phyloP scores from a whole-genome alignment of 1,139 yeast species.

The Geotrichum phurueaensis region DNA sequence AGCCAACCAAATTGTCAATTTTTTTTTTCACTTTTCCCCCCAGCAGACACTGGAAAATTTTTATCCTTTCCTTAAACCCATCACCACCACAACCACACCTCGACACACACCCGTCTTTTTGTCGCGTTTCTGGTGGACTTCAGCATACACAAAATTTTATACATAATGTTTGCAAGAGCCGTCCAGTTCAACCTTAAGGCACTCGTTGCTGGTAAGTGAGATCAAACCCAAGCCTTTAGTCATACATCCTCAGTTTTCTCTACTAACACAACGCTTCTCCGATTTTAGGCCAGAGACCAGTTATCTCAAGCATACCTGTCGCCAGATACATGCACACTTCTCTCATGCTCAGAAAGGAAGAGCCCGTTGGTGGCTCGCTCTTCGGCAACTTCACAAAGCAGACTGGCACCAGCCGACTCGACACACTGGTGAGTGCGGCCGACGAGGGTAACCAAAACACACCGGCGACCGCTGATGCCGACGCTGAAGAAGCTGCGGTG shows the following conservation, averaged over 20 bases:
- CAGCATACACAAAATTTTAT: background rate
- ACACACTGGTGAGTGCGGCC: conserved; percentile 6
- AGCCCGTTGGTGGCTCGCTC: conserved; percentile 12
- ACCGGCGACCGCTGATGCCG: background rate
- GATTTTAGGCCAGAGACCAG: conserved; percentile 6
- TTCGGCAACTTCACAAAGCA: conserved; percentile 15
- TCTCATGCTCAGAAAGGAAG: conserved; percentile 7
- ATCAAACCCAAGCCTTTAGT: background rate
- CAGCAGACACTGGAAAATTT: background rate
- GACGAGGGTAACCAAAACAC: background rate
- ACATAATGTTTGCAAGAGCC: conserved; percentile 7
- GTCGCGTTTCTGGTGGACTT: background rate
- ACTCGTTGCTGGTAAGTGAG: conserved; percentile 7
- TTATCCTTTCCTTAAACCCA: background rate
- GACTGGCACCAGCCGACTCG: conserved; percentile 7
- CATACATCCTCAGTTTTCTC: too few relatives aligned
- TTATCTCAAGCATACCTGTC: conserved; percentile 5
- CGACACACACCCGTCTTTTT: background rate
- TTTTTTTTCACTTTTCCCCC: background rate
- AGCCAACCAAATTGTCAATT: background rate
- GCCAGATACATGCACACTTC: conserved; percentile 8
- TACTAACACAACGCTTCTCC: background rate
- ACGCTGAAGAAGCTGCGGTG: background rate
- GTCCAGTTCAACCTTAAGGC: conserved; percentile 1
- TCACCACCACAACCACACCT: conserved; percentile 1